These are phyloP conservation scores for Citrus medica DNA, from an alignment of 345 rosid genomes.

Conservation along the genomic window DNA sequence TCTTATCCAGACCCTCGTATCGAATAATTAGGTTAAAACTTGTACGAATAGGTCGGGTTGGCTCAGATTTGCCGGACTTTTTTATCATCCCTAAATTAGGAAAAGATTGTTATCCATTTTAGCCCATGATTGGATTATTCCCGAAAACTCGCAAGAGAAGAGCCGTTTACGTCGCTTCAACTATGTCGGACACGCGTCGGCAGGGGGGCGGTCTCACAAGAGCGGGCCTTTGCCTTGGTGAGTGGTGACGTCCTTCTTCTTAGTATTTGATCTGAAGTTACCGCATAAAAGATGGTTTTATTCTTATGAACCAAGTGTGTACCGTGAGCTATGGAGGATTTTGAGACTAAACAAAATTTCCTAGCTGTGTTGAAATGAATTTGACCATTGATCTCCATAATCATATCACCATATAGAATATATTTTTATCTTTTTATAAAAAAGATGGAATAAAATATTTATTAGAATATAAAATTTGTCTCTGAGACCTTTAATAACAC, in stretches of 20 bases:
- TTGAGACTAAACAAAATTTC: neutral
- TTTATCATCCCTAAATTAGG: rapidly evolving
- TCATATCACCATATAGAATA: neutral
- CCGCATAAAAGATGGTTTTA: neutral
- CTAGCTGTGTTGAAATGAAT: neutral
- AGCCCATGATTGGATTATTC: neutral
- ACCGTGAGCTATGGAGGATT: too few species aligned
- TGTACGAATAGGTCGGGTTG: rapidly evolving
- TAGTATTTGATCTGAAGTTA: neutral
- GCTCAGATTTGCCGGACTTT: too few species aligned
- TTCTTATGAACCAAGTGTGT: too few species aligned
- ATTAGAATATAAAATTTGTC: too few species aligned
- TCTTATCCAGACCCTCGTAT: rapidly evolving
- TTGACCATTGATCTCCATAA: neutral
- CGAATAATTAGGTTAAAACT: rapidly evolving
- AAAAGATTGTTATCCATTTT: neutral
- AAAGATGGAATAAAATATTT: too few species aligned
- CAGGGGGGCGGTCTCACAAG: too few species aligned
- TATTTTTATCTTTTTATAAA: too few species aligned
- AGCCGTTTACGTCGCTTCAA: neutral
- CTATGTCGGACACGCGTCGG: neutral
- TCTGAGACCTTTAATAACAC: too few species aligned
- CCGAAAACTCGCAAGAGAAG: neutral
- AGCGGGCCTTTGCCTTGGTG: too few species aligned
- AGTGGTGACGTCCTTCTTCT: too few species aligned